These are phyloP conservation scores for Cyberlindnera euphorbiae DNA, from an alignment of 805 yeast genomes.

Conservation along the genomic window DNA sequence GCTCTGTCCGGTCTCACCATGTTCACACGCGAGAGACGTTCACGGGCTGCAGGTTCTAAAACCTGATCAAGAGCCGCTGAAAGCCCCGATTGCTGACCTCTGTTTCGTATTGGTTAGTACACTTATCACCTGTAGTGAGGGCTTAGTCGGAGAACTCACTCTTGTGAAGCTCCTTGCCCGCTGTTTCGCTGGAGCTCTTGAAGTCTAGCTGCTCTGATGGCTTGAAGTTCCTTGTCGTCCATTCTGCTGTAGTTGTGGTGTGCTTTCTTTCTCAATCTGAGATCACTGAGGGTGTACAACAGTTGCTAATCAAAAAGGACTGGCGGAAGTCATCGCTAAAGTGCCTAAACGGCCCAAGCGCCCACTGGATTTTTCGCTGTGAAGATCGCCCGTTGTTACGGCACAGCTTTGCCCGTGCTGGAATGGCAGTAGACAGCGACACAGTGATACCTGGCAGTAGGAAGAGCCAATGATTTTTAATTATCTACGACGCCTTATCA, in stretches of 20 bases:
- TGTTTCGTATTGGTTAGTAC: neutral
- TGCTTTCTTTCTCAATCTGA: neutral
- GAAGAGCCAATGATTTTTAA: too few relatives aligned
- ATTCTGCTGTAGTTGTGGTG: constrained; percentile 30
- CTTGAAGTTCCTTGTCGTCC: constrained; percentile 86
- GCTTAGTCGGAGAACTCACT: too few relatives aligned
- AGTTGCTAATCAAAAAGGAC: too few relatives aligned
- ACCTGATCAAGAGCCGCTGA: constrained; percentile 52
- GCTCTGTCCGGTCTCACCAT: constrained; percentile 93
- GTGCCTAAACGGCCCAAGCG: too few relatives aligned
- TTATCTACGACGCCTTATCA: too few relatives aligned
- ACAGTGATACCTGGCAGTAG: too few relatives aligned
- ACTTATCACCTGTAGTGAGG: neutral
- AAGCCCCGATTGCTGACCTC: constrained; percentile 5
- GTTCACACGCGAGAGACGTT: constrained; percentile 78
- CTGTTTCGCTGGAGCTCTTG: constrained; percentile 69
- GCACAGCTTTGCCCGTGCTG: too few relatives aligned
- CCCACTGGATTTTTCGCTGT: too few relatives aligned
- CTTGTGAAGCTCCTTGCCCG: constrained; percentile 27
- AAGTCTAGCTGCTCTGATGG: constrained; percentile 89
- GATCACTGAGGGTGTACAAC: too few relatives aligned
- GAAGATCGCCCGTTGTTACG: too few relatives aligned
- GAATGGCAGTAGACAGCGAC: too few relatives aligned
- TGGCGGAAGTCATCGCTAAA: too few relatives aligned
- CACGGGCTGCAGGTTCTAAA: constrained; percentile 79